Conservation (phyloP, 148 eudicot species). For the Gaultheria prostrata region DNA sequence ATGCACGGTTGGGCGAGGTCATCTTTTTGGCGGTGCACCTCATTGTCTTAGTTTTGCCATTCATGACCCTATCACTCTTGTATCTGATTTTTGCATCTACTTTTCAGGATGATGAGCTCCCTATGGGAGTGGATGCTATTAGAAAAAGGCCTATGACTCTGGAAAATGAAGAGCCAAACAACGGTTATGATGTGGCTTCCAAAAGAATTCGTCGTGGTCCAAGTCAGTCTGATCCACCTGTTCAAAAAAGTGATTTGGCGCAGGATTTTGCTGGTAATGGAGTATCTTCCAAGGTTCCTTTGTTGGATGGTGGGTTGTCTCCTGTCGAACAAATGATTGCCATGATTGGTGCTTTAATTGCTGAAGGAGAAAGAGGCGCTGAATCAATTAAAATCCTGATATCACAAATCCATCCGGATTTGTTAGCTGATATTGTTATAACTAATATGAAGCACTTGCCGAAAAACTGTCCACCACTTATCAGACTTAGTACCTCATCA, state of each 20-base stretch:
- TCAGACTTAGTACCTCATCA: conserved; percentile 29
- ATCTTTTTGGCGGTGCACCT: conserved; percentile 1
- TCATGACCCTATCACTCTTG: neutral
- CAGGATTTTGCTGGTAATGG: conserved; percentile 52
- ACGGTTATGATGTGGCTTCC: conserved; percentile 42
- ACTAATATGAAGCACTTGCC: conserved; percentile 95
- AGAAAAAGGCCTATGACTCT: conserved; percentile 51
- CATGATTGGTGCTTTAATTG: conserved; percentile 86
- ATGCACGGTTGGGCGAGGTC: conserved; percentile 59
- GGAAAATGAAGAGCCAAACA: conserved; percentile 47
- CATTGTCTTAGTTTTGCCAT: neutral
- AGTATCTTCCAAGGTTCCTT: conserved; percentile 43
- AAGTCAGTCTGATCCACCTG: conserved; percentile 30
- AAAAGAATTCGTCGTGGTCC: conserved; percentile 62
- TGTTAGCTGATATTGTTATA: conserved; percentile 92
- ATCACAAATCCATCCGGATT: conserved; percentile 77
- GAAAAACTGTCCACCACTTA: conserved; percentile 45
- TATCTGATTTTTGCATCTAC: conserved; percentile 10
- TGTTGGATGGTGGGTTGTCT: conserved; percentile 38
- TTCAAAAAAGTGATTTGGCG: conserved; percentile 40
- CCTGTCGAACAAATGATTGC: conserved; percentile 94
- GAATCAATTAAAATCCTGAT: conserved; percentile 80
- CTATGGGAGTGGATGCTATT: conserved; percentile 38
- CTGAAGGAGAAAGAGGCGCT: conserved; percentile 93
- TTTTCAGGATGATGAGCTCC: conserved; percentile 59